Percentiles rank a stretch among this genome's conserved stretches.
phyloP scores from a whole-genome alignment of 2,329 filamentous ascomycete species.

The Remersonia thermophila region DNA sequence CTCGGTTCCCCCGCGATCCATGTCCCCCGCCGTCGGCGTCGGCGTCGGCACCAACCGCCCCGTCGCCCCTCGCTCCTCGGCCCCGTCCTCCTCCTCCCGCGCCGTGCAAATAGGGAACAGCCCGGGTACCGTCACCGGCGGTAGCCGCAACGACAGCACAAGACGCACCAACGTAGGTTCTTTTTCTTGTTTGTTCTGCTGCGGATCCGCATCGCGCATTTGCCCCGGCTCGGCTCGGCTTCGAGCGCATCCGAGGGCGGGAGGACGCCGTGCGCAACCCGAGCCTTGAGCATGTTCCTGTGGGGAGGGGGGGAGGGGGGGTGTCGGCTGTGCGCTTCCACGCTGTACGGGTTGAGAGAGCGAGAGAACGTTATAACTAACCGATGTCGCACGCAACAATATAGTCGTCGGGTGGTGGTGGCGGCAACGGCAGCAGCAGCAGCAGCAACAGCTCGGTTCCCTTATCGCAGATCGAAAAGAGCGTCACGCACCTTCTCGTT shows the following conservation, averaged over 20 bases:
- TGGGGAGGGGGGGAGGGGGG: too few species aligned
- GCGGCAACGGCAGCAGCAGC: too few species aligned
- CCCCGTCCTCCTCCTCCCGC: constrained; percentile 28
- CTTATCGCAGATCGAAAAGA: constrained; percentile 96
- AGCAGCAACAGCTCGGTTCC: constrained; percentile 56
- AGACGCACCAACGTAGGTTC: constrained; percentile 41
- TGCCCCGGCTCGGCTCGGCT: too few species aligned
- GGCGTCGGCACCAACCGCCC: constrained; percentile 28
- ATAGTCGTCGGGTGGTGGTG: constrained; percentile 32
- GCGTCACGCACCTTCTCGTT: constrained; percentile 91
- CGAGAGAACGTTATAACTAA: too few species aligned
- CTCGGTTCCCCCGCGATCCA: constrained; percentile 42
- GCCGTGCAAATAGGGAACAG: too few species aligned
- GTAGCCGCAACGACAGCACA: constrained; percentile 27
- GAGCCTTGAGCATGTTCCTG: too few species aligned
- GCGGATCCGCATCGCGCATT: neutral
- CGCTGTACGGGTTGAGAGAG: too few species aligned
- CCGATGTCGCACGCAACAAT: too few species aligned
- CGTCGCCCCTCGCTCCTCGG: constrained; percentile 48
- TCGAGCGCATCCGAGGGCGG: too few species aligned
- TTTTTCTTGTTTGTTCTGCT: neutral
- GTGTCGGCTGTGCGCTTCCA: too few species aligned
- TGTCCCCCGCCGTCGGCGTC: constrained; percentile 42
- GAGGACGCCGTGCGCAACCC: too few species aligned
- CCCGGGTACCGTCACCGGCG: too few species aligned